Evolutionary conservation across 768 basidiomycete species (phyloP).

Genomic region (Multifurca ochricompacta): DNA sequence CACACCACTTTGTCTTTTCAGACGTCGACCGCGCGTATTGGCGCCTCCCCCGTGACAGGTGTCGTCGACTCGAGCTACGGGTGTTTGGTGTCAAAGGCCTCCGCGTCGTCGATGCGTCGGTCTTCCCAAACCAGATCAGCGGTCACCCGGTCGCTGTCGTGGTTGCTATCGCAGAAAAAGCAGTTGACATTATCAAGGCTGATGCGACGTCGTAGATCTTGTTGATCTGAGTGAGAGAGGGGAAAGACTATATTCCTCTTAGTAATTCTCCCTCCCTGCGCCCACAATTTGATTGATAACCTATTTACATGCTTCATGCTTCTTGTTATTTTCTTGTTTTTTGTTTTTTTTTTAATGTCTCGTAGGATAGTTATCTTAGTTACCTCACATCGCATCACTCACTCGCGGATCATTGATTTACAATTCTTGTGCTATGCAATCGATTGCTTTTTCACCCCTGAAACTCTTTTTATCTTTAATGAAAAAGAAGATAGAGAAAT

Average conservation of each 20-base stretch:
- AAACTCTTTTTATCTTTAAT: too few relatives aligned
- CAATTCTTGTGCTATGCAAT: too few relatives aligned
- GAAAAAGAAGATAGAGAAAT: too few relatives aligned
- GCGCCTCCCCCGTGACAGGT: slow-evolving; percentile 23
- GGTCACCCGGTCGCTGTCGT: slow-evolving; percentile 9
- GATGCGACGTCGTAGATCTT: neutral
- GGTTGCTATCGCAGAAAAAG: slow-evolving; percentile 13
- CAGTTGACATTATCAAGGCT: slow-evolving; percentile 10
- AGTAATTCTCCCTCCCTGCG: too few relatives aligned
- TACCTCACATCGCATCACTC: too few relatives aligned
- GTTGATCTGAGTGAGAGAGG: neutral
- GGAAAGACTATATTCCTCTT: neutral
- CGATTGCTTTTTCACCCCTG: too few relatives aligned
- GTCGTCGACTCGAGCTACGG: slow-evolving; percentile 35
- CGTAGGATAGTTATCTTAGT: too few relatives aligned
- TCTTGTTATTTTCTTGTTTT: neutral
- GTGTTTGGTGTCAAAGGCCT: slow-evolving; percentile 40
- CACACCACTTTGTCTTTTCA: neutral
- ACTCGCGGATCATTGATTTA: too few relatives aligned
- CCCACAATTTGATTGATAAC: too few relatives aligned
- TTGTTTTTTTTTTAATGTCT: neutral
- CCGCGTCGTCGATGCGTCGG: slow-evolving; percentile 28
- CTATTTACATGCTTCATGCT: too few relatives aligned
- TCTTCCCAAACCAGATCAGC: slow-evolving; percentile 16
- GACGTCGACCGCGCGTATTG: slow-evolving; percentile 17